Conservation (phyloP, 2,329 filamentous ascomycete species). For the Blastomyces emzantsi region DNA sequence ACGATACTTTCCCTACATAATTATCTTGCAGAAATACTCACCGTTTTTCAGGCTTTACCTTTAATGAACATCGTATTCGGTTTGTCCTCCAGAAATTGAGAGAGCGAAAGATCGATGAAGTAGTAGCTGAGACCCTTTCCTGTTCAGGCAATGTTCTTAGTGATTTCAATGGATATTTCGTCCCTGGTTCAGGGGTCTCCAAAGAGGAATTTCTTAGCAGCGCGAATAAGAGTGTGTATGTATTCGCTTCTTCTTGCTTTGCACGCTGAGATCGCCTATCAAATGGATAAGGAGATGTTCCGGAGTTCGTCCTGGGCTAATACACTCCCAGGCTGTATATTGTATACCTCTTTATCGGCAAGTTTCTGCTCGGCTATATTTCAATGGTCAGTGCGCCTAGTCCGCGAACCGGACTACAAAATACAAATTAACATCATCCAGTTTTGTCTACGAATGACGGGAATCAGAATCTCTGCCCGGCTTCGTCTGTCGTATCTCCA, state of each 20-base stretch:
- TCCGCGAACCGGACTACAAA: neutral
- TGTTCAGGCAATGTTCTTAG: constrained; percentile 37
- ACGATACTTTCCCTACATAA: neutral
- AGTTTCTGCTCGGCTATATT: constrained; percentile 47
- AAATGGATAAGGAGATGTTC: neutral
- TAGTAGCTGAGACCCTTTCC: neutral
- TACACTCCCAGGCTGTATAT: constrained; percentile 42
- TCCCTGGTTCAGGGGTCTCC: constrained; percentile 32
- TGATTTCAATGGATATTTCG: constrained; percentile 49
- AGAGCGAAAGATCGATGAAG: neutral
- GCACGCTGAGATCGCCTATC: neutral
- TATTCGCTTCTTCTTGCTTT: neutral
- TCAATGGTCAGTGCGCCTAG: constrained; percentile 38
- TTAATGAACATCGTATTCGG: constrained; percentile 55
- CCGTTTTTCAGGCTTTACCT: constrained; percentile 24
- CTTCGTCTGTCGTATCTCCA: constrained; percentile 44
- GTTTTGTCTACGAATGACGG: constrained; percentile 43
- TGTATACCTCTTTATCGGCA: constrained; percentile 50
- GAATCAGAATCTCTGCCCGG: constrained; percentile 43
- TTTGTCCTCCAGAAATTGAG: constrained; percentile 7
- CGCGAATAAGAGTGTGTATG: constrained; percentile 38
- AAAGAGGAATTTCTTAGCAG: constrained; percentile 42
- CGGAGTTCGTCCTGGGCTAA: neutral
- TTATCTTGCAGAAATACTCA: neutral
- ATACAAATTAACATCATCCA: constrained; percentile 16